Conservation (phyloP, 202 grass and related monocot genomes). For the Setaria viridis region DNA sequence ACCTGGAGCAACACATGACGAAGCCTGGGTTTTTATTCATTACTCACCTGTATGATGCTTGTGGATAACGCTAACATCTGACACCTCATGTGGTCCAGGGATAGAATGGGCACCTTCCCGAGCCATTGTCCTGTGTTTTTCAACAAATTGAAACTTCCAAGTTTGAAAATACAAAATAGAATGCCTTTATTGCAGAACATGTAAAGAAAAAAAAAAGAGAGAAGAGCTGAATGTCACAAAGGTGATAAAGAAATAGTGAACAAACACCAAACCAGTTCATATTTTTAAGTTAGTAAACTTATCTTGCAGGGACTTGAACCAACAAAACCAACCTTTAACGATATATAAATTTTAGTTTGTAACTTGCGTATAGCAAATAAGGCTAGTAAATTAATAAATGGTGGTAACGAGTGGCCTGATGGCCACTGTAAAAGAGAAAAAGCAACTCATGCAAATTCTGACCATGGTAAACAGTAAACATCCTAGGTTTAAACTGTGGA, state of each 20-base stretch:
- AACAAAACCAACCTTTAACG: slow-evolving; percentile 15
- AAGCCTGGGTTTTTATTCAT: neutral
- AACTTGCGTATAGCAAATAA: slow-evolving; percentile 12
- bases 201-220: neutral
- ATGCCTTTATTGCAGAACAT: slow-evolving; percentile 10
- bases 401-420: neutral
- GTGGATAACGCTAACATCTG: slow-evolving; percentile 1
- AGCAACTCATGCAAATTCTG: neutral
- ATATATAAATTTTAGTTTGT: slow-evolving; percentile 9
- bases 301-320: slow-evolving; percentile 5
- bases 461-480: neutral
- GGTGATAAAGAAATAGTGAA: slow-evolving; percentile 10
- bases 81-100: neutral
- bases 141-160: neutral
- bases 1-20: neutral
- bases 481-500: neutral
- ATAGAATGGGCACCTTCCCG: neutral
- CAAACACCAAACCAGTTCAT: slow-evolving; percentile 3
- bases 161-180: neutral
- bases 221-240: neutral
- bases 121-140: slow-evolving; percentile 36
- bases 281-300: neutral
- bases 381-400: neutral
- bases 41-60: slow-evolving; percentile 33
- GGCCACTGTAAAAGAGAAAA: neutral